Conservation (phyloP, 2,329 filamentous ascomycete genomes). For the Lachnellula cervina region DNA sequence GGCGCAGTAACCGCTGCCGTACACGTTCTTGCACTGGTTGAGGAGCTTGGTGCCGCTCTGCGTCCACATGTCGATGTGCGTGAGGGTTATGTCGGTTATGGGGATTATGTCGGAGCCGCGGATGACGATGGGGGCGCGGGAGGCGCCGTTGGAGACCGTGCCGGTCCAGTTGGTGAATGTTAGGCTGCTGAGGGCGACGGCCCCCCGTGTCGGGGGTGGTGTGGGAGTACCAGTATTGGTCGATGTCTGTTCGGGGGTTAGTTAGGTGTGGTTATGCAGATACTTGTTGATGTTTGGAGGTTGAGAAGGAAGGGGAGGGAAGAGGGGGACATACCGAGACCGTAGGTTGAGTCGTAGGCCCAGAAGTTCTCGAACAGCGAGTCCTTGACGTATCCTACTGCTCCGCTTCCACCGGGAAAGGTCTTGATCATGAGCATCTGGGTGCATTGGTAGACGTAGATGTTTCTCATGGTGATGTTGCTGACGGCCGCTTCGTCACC, state of each 20-base stretch:
- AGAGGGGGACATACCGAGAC: conserved; percentile 10
- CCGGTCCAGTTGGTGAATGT: conserved; percentile 31
- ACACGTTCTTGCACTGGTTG: conserved; percentile 34
- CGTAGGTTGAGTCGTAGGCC: conserved; percentile 23
- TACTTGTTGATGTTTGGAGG: no score
- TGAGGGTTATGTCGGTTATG: conserved; percentile 30
- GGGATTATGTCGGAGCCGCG: conserved; percentile 32
- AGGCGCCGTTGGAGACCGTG: conserved; percentile 30
- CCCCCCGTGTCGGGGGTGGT: conserved; percentile 25
- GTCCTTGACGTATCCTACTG: conserved; percentile 33
- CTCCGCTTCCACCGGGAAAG: conserved; percentile 33
- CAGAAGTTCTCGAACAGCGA: conserved; percentile 31
- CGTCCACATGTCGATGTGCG: conserved; percentile 35
- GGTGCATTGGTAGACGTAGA: conserved; percentile 33
- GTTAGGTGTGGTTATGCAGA: no score
- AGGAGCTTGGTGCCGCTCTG: conserved; percentile 22
- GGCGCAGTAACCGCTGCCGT: conserved; percentile 30
- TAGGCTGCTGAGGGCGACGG: conserved; percentile 21
- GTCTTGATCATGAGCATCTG: conserved; percentile 38
- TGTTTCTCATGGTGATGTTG: conserved; percentile 29
- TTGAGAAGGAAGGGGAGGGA: no score
- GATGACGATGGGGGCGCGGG: conserved; percentile 30
- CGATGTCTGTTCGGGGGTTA: conserved; percentile 8
- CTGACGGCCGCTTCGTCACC: conserved; percentile 6
- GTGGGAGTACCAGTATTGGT: conserved; percentile 27